Conservation (phyloP, 1,139 yeast species). For the Suhomyces ambrosiae region DNA sequence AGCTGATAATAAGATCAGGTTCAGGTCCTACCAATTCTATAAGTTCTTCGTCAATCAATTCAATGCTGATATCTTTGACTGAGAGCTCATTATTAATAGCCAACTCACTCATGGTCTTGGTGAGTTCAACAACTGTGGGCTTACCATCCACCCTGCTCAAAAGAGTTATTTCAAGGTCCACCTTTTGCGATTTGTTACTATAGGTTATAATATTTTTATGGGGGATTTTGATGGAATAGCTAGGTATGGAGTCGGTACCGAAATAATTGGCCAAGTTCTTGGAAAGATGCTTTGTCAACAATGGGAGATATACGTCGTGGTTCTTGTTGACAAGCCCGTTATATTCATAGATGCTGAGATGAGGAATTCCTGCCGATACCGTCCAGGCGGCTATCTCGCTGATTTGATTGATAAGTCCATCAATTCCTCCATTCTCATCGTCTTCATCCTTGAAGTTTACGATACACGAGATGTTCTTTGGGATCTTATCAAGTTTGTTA, state of each 20-base stretch:
- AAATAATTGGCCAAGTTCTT: constrained; percentile 70
- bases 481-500: constrained; percentile 68
- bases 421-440: constrained; percentile 86
- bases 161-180: constrained; percentile 65
- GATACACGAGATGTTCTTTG: constrained; percentile 73
- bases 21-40: constrained; percentile 79
- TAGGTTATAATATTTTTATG: constrained; percentile 55
- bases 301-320: constrained; percentile 41
- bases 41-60: constrained; percentile 73
- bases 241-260: constrained; percentile 71
- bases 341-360: constrained; percentile 75
- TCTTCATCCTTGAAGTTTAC: constrained; percentile 70
- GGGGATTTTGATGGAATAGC: constrained; percentile 60
- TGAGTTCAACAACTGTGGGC: constrained; percentile 82
- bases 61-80: constrained; percentile 70
- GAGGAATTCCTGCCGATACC: constrained; percentile 76
- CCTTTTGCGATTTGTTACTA: constrained; percentile 38
- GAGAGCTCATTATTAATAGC: constrained; percentile 63
- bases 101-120: constrained; percentile 82
- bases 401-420: constrained; percentile 74
- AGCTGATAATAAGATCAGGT: constrained; percentile 83
- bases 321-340: constrained; percentile 63
- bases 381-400: constrained; percentile 88
- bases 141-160: constrained; percentile 84
- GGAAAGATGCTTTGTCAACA: constrained; percentile 59